phyloP scores from a whole-genome alignment of 768 basidiomycete species.

The Mrakia gelida region DNA sequence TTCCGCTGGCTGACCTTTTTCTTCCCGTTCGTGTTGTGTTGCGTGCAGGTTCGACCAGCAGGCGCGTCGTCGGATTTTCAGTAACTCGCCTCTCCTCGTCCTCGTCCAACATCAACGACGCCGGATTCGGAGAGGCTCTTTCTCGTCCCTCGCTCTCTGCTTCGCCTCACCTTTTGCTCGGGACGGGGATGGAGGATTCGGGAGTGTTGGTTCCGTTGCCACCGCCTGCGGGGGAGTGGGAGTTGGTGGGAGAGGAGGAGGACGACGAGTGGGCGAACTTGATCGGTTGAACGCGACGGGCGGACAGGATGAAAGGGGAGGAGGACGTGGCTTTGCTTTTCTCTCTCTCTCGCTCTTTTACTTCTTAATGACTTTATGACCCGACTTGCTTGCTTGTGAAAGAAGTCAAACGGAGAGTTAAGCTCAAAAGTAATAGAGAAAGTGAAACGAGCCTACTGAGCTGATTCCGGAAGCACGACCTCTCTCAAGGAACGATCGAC shows the following conservation, averaged over 20 bases:
- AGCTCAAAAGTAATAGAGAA: no score
- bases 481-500: background rate
- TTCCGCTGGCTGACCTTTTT: background rate
- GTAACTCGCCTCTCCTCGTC: background rate
- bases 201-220: slow-evolving; percentile 13
- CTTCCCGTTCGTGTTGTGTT: background rate
- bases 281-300: background rate
- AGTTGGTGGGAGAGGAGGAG: background rate
- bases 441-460: no score
- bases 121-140: background rate
- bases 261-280: background rate
- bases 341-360: no score
- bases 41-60: background rate
- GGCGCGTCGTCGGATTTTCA: background rate
- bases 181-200: slow-evolving; percentile 14
- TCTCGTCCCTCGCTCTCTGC: background rate
- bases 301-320: background rate
- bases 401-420: no score
- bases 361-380: background rate
- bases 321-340: background rate
- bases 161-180: no score
- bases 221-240: background rate
- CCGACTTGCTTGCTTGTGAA: background rate
- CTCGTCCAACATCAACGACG: background rate
- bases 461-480: no score